Evolutionary conservation across 164 flowering plant genomes (phyloP).

Genomic region (Vitis labrusca): DNA sequence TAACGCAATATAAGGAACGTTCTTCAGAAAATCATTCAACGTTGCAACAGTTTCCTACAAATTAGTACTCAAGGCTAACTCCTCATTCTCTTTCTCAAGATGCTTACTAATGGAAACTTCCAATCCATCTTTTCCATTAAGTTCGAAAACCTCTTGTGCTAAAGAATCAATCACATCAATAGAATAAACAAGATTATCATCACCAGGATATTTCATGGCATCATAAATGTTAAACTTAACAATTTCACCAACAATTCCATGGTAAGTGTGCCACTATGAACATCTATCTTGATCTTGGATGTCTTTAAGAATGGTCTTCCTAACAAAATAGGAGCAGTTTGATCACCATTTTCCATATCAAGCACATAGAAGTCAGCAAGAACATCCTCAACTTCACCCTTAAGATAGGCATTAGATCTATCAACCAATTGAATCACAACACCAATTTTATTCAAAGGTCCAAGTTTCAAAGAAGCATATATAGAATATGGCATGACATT

Average conservation of each 20-base stretch:
- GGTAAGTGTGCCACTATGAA: conserved; percentile 2
- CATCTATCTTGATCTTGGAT: neutral
- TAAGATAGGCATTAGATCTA: neutral
- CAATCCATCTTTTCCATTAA: no score
- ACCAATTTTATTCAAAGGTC: neutral
- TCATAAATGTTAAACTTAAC: conserved; percentile 13
- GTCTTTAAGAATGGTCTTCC: conserved; percentile 18
- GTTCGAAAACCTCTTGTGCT: neutral
- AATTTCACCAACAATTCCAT: conserved; percentile 21
- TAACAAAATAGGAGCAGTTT: neutral
- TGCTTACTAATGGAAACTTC: no score
- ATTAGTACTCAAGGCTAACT: no score
- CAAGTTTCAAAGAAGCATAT: neutral
- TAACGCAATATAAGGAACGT: no score
- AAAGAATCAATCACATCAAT: neutral
- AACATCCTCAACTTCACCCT: neutral
- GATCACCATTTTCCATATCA: neutral
- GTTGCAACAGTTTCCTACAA: no score
- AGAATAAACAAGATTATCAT: neutral
- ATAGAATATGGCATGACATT: conserved; percentile 16
- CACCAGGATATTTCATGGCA: conserved; percentile 11
- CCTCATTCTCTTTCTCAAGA: no score
- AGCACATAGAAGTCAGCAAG: conserved; percentile 11
- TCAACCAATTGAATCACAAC: conserved; percentile 7
- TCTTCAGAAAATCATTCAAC: no score